phyloP scores from a whole-genome alignment of 2,329 filamentous ascomycete species.

The Trichophyton schoenleinii region DNA sequence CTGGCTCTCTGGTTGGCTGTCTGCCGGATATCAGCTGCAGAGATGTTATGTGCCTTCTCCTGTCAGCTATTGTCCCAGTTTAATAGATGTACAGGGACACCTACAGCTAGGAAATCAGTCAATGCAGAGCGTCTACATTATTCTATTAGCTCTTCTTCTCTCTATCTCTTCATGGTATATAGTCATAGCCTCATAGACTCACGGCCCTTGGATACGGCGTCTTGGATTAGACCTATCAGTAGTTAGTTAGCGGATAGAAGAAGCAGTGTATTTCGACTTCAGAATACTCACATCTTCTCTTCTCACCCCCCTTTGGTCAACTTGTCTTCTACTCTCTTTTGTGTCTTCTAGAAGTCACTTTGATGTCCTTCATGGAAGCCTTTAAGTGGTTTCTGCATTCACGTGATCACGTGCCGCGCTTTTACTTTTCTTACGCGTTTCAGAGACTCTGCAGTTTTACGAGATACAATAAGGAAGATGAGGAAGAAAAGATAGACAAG shows the following conservation, averaged over 20 bases:
- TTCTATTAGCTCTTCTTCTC: background rate
- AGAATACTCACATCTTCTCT: conserved; percentile 6
- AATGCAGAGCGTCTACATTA: conserved; percentile 47
- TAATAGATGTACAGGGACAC: conserved; percentile 13
- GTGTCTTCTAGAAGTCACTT: background rate
- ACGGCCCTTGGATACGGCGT: conserved; percentile 28
- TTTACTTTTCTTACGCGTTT: conserved; percentile 10
- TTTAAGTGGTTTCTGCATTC: conserved; percentile 9
- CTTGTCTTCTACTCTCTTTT: background rate
- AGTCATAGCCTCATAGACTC: conserved; percentile 21
- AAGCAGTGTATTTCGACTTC: background rate
- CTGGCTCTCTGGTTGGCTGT: conserved; percentile 44
- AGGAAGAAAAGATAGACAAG: background rate
- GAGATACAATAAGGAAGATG: background rate
- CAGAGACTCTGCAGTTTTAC: conserved; percentile 2
- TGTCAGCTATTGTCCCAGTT: background rate
- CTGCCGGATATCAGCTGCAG: conserved; percentile 49
- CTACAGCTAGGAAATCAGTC: conserved; percentile 54
- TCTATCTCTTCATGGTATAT: background rate
- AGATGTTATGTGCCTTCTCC: conserved; percentile 50
- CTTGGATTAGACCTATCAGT: conserved; percentile 6
- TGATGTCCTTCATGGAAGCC: background rate
- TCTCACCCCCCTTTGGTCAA: background rate
- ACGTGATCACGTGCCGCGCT: conserved; percentile 15
- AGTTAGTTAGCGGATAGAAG: no score